Evolutionary conservation across 352 stramenopile species (phyloP).

Genomic region (Phytophthora constricta): DNA sequence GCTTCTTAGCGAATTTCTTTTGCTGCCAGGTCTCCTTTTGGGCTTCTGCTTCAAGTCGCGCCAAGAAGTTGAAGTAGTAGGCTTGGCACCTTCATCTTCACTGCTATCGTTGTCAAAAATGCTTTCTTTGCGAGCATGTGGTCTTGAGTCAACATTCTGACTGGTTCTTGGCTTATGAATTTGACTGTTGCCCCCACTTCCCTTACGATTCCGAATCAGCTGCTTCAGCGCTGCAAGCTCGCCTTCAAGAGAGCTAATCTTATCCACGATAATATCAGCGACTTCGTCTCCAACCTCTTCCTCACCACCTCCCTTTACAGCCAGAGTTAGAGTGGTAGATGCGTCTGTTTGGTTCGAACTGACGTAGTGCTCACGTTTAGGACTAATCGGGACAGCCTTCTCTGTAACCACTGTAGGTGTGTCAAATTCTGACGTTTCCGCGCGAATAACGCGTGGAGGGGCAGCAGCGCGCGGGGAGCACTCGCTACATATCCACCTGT

Average conservation of each 20-base stretch:
- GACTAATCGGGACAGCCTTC: neutral
- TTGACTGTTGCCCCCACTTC: constrained; percentile 9
- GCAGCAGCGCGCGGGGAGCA: constrained; percentile 7
- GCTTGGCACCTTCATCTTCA: constrained; percentile 45
- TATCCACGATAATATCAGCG: constrained; percentile 79
- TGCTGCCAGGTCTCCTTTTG: constrained; percentile 26
- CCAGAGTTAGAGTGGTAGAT: constrained; percentile 1
- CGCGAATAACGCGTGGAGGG: constrained; percentile 1
- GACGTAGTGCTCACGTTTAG: constrained; percentile 10
- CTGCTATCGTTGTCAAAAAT: constrained; percentile 78
- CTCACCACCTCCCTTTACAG: neutral
- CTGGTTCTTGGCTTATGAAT: constrained; percentile 1
- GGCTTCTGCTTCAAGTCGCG: constrained; percentile 5
- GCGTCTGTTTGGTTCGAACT: neutral
- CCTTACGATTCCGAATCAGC: constrained; percentile 65
- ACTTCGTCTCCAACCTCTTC: constrained; percentile 48
- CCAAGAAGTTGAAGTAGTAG: constrained; percentile 9
- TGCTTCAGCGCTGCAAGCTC: constrained; percentile 75
- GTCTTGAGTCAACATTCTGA: constrained; percentile 10
- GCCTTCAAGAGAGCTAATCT: constrained; percentile 75
- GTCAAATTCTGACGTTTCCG: constrained; percentile 15
- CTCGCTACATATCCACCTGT: constrained; percentile 65
- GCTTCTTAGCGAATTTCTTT: constrained; percentile 38
- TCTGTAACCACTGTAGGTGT: neutral
- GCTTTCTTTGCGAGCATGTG: constrained; percentile 58